These are phyloP conservation scores for Apiotrichum montevideense DNA, from an alignment of 1,284 basidiomycete genomes.

Conservation along the genomic window DNA sequence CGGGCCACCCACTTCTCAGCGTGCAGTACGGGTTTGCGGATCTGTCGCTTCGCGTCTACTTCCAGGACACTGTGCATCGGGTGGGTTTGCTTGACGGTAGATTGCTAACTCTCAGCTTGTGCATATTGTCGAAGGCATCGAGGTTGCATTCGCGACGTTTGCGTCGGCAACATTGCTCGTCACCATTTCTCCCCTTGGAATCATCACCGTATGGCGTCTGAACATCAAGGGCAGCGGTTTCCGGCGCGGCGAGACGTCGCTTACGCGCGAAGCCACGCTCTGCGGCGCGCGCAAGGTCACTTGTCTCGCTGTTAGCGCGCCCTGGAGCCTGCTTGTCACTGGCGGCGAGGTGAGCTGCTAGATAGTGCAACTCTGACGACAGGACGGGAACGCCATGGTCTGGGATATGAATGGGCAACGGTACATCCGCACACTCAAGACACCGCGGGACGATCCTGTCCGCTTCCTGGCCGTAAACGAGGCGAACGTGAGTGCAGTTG, in stretches of 20 bases:
- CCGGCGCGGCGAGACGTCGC: constrained; percentile 28
- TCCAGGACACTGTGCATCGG: constrained; percentile 38
- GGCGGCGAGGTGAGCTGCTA: constrained; percentile 56
- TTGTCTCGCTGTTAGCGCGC: constrained; percentile 66
- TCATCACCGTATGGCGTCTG: constrained; percentile 71
- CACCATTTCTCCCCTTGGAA: constrained; percentile 71
- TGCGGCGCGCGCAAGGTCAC: constrained; percentile 62
- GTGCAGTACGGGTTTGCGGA: constrained; percentile 46
- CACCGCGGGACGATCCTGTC: constrained; percentile 55
- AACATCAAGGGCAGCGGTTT: constrained; percentile 27
- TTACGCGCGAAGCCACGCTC: constrained; percentile 64
- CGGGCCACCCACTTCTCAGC: constrained; percentile 19
- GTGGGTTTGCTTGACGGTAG: constrained; percentile 3
- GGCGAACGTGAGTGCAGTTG: constrained; percentile 59
- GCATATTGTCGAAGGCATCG: constrained; percentile 67
- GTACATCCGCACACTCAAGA: constrained; percentile 70
- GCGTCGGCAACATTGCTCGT: constrained; percentile 64
- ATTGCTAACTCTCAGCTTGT: constrained; percentile 52
- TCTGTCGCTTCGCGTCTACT: constrained; percentile 34
- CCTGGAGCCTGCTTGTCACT: constrained; percentile 78
- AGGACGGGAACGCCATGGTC: constrained; percentile 72
- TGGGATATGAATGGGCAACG: constrained; percentile 85
- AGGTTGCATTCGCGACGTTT: constrained; percentile 67
- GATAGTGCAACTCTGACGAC: not conserved
- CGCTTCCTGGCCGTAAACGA: constrained; percentile 73